These are phyloP conservation scores for Cryptococcus depauperatus DNA, from an alignment of 1,284 basidiomycete species.

Conservation along the genomic window DNA sequence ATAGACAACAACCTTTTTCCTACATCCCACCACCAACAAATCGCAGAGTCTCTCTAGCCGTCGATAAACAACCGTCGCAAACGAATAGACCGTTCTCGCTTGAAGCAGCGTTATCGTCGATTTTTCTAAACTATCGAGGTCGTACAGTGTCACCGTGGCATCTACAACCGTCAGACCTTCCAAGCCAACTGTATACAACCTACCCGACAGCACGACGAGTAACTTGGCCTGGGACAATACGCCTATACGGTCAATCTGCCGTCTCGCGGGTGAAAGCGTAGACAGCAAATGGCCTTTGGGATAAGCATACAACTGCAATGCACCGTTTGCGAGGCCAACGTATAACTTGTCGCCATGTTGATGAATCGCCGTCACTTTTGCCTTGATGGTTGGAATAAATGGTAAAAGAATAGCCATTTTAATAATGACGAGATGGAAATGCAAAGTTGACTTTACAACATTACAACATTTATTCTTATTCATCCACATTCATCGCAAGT, in stretches of 20 bases:
- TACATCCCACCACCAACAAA: conserved; percentile 69
- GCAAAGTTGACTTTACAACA: no score
- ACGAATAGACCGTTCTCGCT: conserved; percentile 66
- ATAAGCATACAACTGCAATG: conserved; percentile 48
- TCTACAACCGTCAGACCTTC: no score
- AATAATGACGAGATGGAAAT: no score
- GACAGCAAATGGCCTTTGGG: conserved; percentile 36
- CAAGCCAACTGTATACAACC: conserved; percentile 28
- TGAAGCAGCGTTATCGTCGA: conserved; percentile 62
- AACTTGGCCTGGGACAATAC: conserved; percentile 75
- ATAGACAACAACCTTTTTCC: conserved; percentile 70
- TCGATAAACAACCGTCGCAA: no score
- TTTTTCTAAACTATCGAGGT: conserved; percentile 56
- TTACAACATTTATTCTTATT: background rate
- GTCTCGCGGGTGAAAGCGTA: conserved; percentile 54
- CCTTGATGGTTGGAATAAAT: no score
- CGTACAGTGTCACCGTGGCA: conserved; percentile 45
- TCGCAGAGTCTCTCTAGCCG: no score
- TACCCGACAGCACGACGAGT: conserved; percentile 72
- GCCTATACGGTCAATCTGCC: conserved; percentile 75
- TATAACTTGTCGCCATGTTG: conserved; percentile 57
- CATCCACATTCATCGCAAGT: background rate
- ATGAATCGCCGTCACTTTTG: conserved; percentile 31
- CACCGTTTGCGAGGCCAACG: conserved; percentile 64
- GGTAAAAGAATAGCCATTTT: no score